Conservation (phyloP, 1,139 yeast species). For the Yamadazyma spencermartinsiae region DNA sequence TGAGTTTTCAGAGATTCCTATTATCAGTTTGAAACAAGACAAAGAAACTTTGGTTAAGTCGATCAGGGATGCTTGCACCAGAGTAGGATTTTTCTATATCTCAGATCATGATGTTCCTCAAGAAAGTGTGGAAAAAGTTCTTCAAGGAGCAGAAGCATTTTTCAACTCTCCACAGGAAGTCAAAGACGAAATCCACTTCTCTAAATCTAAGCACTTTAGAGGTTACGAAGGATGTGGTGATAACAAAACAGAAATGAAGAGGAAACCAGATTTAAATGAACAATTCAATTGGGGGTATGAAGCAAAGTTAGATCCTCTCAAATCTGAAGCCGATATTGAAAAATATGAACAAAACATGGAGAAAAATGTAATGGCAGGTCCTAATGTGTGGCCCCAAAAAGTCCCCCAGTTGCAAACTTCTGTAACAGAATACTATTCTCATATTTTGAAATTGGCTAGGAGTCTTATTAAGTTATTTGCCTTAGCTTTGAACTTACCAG, state of each 20-base stretch:
- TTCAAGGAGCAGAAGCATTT: constrained; percentile 12
- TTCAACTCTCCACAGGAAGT: constrained; percentile 13
- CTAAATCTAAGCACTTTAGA: constrained; percentile 16
- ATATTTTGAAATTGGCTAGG: constrained; percentile 14
- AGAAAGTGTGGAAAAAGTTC: constrained; percentile 9
- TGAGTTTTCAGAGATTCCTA: constrained; percentile 16
- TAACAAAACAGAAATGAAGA: constrained; percentile 16
- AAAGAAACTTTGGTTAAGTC: constrained; percentile 9
- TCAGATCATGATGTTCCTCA: constrained; percentile 15
- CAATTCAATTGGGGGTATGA: constrained; percentile 19
- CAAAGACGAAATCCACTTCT: constrained; percentile 15
- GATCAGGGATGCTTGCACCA: constrained; percentile 15
- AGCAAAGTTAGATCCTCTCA: constrained; percentile 15
- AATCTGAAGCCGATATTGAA: constrained; percentile 12
- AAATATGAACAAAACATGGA: constrained; percentile 7
- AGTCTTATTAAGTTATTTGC: constrained; percentile 15
- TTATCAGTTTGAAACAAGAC: constrained; percentile 13
- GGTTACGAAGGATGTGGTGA: constrained; percentile 19
- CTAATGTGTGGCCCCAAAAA: constrained; percentile 15
- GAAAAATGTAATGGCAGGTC: constrained; percentile 17
- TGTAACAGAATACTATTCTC: constrained; percentile 12
- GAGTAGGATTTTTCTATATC: constrained; percentile 17
- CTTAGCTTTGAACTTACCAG: constrained; percentile 15
- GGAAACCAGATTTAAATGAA: constrained; percentile 17
- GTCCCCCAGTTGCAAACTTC: constrained; percentile 12